These are phyloP conservation scores for Podaxis sp. DNA, from an alignment of 768 basidiomycete species.

Conservation along the genomic window DNA sequence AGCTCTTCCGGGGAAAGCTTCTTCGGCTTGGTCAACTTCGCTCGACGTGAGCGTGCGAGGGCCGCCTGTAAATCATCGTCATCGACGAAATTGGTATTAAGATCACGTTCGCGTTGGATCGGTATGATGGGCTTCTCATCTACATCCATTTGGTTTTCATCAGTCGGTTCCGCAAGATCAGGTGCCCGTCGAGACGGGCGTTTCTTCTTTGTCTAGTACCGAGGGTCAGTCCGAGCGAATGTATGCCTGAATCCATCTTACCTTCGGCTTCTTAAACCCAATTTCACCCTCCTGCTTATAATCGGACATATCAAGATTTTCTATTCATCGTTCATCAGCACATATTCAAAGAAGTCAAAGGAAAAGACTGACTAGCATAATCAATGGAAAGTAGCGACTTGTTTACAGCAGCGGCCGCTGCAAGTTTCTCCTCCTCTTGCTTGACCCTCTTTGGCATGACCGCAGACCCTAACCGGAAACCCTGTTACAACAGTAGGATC, in stretches of 20 bases:
- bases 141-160: constrained; percentile 72
- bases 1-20: constrained; percentile 82
- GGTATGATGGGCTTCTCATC: constrained; percentile 63
- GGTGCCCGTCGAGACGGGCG: constrained; percentile 67
- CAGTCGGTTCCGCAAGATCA: constrained; percentile 41
- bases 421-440: constrained; percentile 47
- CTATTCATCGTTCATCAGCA: constrained; percentile 38
- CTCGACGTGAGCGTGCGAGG: constrained; percentile 80
- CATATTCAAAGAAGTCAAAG: background rate
- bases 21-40: constrained; percentile 74
- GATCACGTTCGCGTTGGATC: constrained; percentile 64
- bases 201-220: constrained; percentile 86
- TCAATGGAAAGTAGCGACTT: constrained; percentile 83
- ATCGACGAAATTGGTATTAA: constrained; percentile 91
- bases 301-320: constrained; percentile 85
- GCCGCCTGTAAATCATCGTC: constrained; percentile 98
- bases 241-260: constrained; percentile 25
- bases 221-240: constrained; percentile 12
- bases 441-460: constrained; percentile 38
- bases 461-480: constrained; percentile 82
- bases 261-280: constrained; percentile 96
- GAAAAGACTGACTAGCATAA: constrained; percentile 72
- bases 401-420: constrained; percentile 65
- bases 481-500: constrained; percentile 41
- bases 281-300: constrained; percentile 89